Evolutionary conservation across 2,329 filamentous ascomycete species (phyloP), one percentile per base, ranked within the genome.

Genomic region (Cladosporium sp.): DNA sequence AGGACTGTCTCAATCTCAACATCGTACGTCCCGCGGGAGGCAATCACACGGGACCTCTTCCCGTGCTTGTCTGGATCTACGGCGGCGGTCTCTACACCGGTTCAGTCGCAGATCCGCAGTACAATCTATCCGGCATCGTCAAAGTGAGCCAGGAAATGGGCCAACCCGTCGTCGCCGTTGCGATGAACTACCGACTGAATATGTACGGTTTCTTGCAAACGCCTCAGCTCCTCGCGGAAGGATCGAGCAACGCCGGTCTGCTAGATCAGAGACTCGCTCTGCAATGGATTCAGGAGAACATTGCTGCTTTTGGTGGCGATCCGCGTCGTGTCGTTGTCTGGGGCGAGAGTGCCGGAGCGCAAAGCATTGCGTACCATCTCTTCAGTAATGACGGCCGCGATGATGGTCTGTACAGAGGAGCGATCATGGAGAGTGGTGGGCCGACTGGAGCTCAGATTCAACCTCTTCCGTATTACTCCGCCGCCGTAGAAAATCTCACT

Each of bases 1-100:
- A 83, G 58, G 75, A 82, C 56, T 84, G 81, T 52, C 69, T 84
- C 3, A 80, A 77, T 38, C 67, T 84, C 52, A 84, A 83, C 56
- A 30, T 48, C 30, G 37, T 42, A 7, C 43, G 50, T 12, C 43
- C 50, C 8, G 11, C 47, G n/a, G 43, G 22, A 2, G n/a, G n/a
- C n/a, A 50, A 38, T 32, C 13, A 67, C 83, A 17, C 73, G 2
- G 60, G 66, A 5, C 54, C 65, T n/a, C 68, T 84, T 1, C 80
- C 80, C 0, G 76, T 82, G 4, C 73, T 71, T 7, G 70, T 81
- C 1, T 85, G 81, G 81, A 79, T 85, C 24, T 79, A 82, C 54
- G 57, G 57, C 36, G 80, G 79, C 20, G 79, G 77, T 1, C 72
- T 80, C 4, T 48, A 48, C 27, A 41, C 45, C 2, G 45, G 45